These are phyloP conservation scores for Corchorus capsularis DNA, from an alignment of 345 rosid species.

Conservation along the genomic window DNA sequence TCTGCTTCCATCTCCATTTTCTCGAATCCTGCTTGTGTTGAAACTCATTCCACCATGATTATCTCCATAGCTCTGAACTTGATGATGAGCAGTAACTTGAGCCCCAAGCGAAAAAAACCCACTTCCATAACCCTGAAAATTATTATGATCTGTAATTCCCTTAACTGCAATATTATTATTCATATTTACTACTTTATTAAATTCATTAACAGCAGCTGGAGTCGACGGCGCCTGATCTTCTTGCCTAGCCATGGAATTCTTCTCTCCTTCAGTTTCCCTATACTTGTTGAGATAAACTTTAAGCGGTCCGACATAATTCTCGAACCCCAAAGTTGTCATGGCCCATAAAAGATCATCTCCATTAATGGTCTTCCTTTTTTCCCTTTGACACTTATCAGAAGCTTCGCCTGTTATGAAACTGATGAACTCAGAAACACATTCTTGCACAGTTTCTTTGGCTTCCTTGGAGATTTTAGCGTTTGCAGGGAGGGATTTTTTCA, in stretches of 20 bases:
- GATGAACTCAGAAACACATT: constrained; percentile 45
- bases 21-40: constrained; percentile 23
- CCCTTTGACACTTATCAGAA: constrained; percentile 40
- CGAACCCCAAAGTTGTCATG: constrained; percentile 41
- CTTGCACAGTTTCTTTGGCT: constrained; percentile 44
- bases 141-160: not conserved
- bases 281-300: constrained; percentile 39
- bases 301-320: constrained; percentile 37
- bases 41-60: not conserved
- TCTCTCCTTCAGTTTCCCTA: constrained; percentile 40
- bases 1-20: constrained; percentile 28
- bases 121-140: constrained; percentile 24
- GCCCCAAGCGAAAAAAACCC: constrained; percentile 40
- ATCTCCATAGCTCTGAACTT: constrained; percentile 15
- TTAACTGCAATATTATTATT: constrained; percentile 4
- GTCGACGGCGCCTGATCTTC: constrained; percentile 15
- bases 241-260: constrained; percentile 26
- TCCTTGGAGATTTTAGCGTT: constrained; percentile 42
- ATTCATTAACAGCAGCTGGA: not conserved
- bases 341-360: constrained; percentile 47
- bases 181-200: constrained; percentile 18
- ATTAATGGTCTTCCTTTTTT: constrained; percentile 42
- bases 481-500: constrained; percentile 38
- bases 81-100: constrained; percentile 11
- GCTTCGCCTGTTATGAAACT: constrained; percentile 46